phyloP scores from a whole-genome alignment of 176 grass and related monocot species.

The Aegilops speltoides region DNA sequence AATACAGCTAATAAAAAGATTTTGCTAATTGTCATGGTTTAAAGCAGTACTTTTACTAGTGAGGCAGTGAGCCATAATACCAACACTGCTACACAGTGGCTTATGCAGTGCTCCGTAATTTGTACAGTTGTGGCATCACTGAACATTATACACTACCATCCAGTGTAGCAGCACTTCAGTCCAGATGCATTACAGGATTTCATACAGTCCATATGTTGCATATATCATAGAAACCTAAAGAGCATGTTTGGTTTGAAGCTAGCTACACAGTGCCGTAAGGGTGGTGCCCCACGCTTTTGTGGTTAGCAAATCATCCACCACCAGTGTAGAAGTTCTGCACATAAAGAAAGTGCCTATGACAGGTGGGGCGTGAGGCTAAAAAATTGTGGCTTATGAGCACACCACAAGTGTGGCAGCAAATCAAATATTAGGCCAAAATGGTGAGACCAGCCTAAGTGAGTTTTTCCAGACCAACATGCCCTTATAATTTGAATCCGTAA shows the following conservation, averaged over 20 bases:
- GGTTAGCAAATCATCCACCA: neutral
- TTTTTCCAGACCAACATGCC: neutral
- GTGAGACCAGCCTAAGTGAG: neutral
- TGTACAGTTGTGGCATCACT: neutral
- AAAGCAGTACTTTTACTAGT: conserved; percentile 3
- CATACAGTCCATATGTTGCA: neutral
- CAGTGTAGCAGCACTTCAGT: neutral
- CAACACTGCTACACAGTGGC: neutral
- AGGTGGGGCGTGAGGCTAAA: neutral
- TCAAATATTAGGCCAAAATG: neutral
- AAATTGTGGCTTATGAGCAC: neutral
- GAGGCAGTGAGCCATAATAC: neutral
- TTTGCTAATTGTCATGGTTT: neutral
- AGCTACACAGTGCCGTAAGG: neutral
- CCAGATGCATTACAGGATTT: neutral
- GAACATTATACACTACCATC: neutral
- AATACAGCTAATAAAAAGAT: neutral
- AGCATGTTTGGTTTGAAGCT: neutral
- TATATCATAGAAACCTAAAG: neutral
- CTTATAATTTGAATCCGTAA: neutral
- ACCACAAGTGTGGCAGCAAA: neutral
- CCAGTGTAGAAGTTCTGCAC: neutral
- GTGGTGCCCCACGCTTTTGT: neutral
- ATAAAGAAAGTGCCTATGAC: neutral
- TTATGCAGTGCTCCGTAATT: neutral